phyloP scores from a whole-genome alignment of 305 asterid genomes.

The Fraxinus nigra region DNA sequence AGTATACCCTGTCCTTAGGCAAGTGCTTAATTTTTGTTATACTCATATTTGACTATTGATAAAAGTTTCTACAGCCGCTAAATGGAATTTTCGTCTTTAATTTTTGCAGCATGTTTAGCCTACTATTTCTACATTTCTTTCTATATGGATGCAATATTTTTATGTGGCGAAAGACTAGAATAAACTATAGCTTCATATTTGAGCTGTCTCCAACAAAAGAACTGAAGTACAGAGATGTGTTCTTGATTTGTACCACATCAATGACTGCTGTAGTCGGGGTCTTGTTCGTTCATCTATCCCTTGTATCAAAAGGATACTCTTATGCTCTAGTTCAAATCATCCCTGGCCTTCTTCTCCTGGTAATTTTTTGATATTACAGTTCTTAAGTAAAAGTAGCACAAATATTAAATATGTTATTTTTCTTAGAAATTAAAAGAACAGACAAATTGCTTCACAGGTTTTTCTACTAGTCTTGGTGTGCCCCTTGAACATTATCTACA shows the following conservation, averaged over 20 bases:
- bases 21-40: conserved; percentile 26
- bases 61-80: not conserved
- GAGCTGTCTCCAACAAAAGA: conserved; percentile 65
- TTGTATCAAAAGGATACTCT: conserved; percentile 66
- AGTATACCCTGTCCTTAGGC: conserved; percentile 87
- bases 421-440: not conserved
- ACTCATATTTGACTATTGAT: not conserved
- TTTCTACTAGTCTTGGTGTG: conserved; percentile 53
- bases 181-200: conserved; percentile 82
- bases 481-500: conserved; percentile 77
- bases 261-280: conserved; percentile 71
- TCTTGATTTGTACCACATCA: conserved; percentile 73
- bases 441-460: conserved; percentile 30
- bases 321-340: conserved; percentile 58
- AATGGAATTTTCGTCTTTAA: not conserved
- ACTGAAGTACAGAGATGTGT: conserved; percentile 66
- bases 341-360: conserved; percentile 76
- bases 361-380: conserved; percentile 25
- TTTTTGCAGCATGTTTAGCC: conserved; percentile 80
- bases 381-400: not conserved
- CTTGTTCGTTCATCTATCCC: conserved; percentile 64
- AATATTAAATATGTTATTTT: not conserved
- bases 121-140: conserved; percentile 75
- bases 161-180: conserved; percentile 78
- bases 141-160: conserved; percentile 86